phyloP scores from a whole-genome alignment of 805 yeast species.

The Zygoascus tannicola region DNA sequence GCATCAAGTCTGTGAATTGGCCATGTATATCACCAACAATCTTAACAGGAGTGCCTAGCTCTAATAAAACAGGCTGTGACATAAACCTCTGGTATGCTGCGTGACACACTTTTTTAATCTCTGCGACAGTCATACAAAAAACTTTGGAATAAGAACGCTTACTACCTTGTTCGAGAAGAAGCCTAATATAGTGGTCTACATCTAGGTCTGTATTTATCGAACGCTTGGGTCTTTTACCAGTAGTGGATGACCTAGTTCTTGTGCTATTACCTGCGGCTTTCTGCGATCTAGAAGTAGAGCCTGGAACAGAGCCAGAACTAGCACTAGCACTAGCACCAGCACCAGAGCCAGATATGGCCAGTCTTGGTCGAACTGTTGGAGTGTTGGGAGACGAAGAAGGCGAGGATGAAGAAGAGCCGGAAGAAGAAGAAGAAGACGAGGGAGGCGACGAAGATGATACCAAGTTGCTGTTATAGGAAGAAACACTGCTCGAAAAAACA shows the following conservation, averaged over 20 bases:
- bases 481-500: neutral
- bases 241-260: no score
- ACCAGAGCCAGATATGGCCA: no score
- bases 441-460: neutral
- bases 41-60: slow-evolving; percentile 75
- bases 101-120: slow-evolving; percentile 70
- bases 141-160: slow-evolving; percentile 73
- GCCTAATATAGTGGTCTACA: slow-evolving; percentile 41
- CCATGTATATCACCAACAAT: slow-evolving; percentile 93
- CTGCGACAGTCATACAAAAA: slow-evolving; percentile 71
- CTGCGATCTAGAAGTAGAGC: no score
- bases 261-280: no score
- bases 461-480: neutral
- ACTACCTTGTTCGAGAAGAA: slow-evolving; percentile 73
- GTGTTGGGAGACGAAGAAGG: slow-evolving; percentile 5
- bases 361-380: no score
- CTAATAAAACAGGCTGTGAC: slow-evolving; percentile 78
- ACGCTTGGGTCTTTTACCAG: no score
- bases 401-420: slow-evolving; percentile 4
- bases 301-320: no score
- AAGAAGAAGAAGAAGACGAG: slow-evolving; percentile 5
- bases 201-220: slow-evolving; percentile 27
- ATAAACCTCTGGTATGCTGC: slow-evolving; percentile 76
- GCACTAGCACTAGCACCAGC: no score
- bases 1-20: slow-evolving; percentile 76